Conservation (phyloP, 2,329 filamentous ascomycete species). For the Stachybotrys echinatus region DNA sequence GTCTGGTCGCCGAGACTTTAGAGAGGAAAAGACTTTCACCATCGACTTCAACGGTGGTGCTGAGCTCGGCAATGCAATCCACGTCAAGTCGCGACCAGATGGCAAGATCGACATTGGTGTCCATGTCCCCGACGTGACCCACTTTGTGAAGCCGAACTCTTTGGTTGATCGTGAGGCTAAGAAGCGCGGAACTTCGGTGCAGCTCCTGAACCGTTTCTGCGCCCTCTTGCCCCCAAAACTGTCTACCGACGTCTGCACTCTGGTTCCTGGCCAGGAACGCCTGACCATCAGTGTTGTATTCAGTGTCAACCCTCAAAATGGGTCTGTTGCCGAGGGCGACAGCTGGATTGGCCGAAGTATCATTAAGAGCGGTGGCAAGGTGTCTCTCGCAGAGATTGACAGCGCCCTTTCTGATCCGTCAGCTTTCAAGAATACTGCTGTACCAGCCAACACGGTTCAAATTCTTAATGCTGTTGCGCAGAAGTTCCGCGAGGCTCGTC, state of each 20-base stretch:
- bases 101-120: slow-evolving; percentile 91
- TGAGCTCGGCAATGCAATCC: slow-evolving; percentile 87
- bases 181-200: slow-evolving; percentile 94
- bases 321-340: slow-evolving; percentile 74
- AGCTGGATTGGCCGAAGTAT: slow-evolving; percentile 92
- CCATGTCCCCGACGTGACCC: slow-evolving; percentile 89
- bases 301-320: slow-evolving; percentile 77
- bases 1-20: slow-evolving; percentile 80
- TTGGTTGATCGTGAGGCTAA: slow-evolving; percentile 95
- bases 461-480: slow-evolving; percentile 76
- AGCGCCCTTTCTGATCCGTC: slow-evolving; percentile 63
- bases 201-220: slow-evolving; percentile 83
- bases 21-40: slow-evolving; percentile 82
- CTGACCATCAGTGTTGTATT: slow-evolving; percentile 92
- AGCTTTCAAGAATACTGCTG: slow-evolving; percentile 58
- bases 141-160: slow-evolving; percentile 95
- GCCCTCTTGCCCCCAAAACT: slow-evolving; percentile 85
- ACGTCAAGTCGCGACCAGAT: slow-evolving; percentile 78
- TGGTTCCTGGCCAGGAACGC: slow-evolving; percentile 81
- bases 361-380: slow-evolving; percentile 83
- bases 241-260: slow-evolving; percentile 80
- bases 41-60: slow-evolving; percentile 84
- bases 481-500: slow-evolving; percentile 84
- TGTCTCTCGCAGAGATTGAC: slow-evolving; percentile 83
- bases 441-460: slow-evolving; percentile 71